Evolutionary conservation across 2,329 filamentous ascomycete species (phyloP).

Genomic region (Aureobasidium sp.): DNA sequence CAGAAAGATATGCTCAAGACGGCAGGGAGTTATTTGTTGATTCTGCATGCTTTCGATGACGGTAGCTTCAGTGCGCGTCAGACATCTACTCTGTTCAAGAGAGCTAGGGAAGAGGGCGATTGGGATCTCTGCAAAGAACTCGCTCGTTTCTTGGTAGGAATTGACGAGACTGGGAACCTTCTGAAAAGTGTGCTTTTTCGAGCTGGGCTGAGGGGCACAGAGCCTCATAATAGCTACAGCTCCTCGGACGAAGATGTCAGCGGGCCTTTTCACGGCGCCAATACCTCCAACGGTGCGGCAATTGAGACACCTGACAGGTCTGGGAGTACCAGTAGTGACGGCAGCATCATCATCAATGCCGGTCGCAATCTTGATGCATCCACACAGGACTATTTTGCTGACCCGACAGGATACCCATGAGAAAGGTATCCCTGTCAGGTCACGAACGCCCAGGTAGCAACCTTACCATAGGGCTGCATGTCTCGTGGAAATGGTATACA

Average conservation of each 20-base stretch:
- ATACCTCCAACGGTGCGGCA: neutral
- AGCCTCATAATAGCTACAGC: neutral
- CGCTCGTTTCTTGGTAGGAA: slow-evolving; percentile 84
- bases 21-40: slow-evolving; percentile 89
- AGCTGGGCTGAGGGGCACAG: slow-evolving; percentile 17
- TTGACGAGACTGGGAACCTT: slow-evolving; percentile 79
- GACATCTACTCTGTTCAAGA: slow-evolving; percentile 66
- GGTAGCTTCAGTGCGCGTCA: slow-evolving; percentile 50
- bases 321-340: neutral
- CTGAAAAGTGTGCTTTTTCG: slow-evolving; percentile 59
- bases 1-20: slow-evolving; percentile 83
- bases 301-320: neutral
- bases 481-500: neutral
- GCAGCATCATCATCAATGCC: neutral
- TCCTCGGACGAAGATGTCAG: neutral
- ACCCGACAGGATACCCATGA: neutral
- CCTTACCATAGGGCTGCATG: slow-evolving; percentile 6
- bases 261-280: neutral
- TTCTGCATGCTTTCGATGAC: slow-evolving; percentile 68
- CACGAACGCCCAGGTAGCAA: neutral
- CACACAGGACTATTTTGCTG: slow-evolving; percentile 8
- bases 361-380: neutral
- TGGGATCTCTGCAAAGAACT: slow-evolving; percentile 96
- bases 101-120: slow-evolving; percentile 76
- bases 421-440: neutral